Evolutionary conservation across 768 basidiomycete species (phyloP).

Genomic region (Tubosaeta sp.): DNA sequence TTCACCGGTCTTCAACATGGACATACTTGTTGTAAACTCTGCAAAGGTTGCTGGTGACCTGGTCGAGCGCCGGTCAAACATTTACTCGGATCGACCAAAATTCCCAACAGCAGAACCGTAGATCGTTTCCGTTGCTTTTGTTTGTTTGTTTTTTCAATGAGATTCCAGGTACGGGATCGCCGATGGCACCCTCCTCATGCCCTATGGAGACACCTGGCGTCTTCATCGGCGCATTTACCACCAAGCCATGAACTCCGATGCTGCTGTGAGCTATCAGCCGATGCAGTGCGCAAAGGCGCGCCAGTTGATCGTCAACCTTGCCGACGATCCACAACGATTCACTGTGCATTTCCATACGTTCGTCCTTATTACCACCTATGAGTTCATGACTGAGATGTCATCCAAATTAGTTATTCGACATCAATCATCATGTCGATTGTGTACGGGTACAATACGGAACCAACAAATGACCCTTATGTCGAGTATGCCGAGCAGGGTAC

Average conservation of each 20-base stretch:
- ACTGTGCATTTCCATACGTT: conserved; percentile 23
- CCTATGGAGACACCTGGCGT: conserved; percentile 39
- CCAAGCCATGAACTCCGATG: conserved; percentile 30
- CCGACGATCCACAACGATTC: conserved; percentile 25
- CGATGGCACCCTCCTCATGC: conserved; percentile 31
- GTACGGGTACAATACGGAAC: conserved; percentile 21
- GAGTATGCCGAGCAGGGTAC: conserved; percentile 15
- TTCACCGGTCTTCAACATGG: conserved; percentile 19
- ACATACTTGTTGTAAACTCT: conserved; percentile 27
- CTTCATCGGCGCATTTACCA: conserved; percentile 32
- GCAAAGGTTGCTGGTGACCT: conserved; percentile 25
- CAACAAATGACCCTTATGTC: conserved; percentile 20
- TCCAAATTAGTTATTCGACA: conserved; percentile 21
- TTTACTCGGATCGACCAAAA: conserved; percentile 34
- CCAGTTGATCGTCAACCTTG: conserved; percentile 31
- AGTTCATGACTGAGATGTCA: neutral
- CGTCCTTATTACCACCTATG: conserved; percentile 3
- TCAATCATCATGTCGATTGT: conserved; percentile 26
- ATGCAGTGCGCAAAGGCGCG: conserved; percentile 32
- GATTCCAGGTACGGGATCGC: conserved; percentile 30
- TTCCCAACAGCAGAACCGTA: conserved; percentile 23
- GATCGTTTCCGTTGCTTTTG: neutral
- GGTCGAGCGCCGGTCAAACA: conserved; percentile 25
- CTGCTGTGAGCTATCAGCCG: conserved; percentile 26
- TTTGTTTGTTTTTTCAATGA: neutral